phyloP scores from a whole-genome alignment of 495 filamentous ascomycete species.

The Evernia prunastri region DNA sequence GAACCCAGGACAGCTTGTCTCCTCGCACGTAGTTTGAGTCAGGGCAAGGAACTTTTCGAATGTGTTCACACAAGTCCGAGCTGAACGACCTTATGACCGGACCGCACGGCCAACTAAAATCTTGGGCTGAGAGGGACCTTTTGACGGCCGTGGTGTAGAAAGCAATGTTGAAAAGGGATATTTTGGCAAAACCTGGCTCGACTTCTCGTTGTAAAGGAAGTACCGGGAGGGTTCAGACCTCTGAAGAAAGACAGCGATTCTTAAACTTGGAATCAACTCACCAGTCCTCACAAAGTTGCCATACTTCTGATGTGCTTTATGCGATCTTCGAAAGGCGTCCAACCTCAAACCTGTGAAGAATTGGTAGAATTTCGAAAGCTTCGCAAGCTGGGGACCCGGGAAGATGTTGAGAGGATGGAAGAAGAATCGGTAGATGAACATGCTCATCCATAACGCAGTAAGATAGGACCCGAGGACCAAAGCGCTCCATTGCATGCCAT shows the following conservation, averaged over 20 bases:
- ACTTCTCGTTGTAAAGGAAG: no score
- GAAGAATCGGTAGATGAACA: slow-evolving; percentile 34
- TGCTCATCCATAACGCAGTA: slow-evolving; percentile 32
- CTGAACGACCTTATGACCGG: neutral
- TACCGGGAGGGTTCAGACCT: neutral
- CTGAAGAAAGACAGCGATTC: neutral
- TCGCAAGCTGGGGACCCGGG: slow-evolving; percentile 34
- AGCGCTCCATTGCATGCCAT: slow-evolving; percentile 11
- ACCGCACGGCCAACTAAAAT: neutral
- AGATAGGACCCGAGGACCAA: slow-evolving; percentile 26
- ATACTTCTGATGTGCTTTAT: slow-evolving; percentile 41
- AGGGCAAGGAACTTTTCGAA: neutral
- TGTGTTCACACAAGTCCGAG: neutral
- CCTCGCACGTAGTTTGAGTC: neutral
- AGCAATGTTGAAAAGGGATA: neutral
- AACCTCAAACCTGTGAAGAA: slow-evolving; percentile 22
- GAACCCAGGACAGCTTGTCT: neutral
- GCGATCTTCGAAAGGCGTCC: slow-evolving; percentile 32
- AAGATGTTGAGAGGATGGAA: slow-evolving; percentile 35
- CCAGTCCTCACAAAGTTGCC: slow-evolving; percentile 37
- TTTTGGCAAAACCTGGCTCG: neutral
- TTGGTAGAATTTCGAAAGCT: slow-evolving; percentile 33
- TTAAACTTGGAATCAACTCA: neutral
- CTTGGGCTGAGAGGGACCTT: neutral
- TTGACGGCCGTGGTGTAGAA: neutral